A percentile compares a stretch with the other conserved stretches of the same genome.
These are phyloP conservation scores for Babesia ovata DNA, from an alignment of 169 alveolate genomes.

Conservation along the genomic window DNA sequence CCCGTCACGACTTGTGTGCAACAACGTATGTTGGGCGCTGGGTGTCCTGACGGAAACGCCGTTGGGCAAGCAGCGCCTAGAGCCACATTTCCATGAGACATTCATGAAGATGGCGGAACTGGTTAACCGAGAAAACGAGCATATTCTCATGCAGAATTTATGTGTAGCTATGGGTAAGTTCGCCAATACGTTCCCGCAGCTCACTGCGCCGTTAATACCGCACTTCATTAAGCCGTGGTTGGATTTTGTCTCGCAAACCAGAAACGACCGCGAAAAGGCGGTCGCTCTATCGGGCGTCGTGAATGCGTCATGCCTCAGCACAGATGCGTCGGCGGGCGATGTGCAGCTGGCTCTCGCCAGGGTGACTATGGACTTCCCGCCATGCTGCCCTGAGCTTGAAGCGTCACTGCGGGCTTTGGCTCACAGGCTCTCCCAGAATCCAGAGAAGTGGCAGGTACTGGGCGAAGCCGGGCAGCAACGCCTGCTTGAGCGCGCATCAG, in stretches of 20 bases:
- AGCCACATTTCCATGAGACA: slow-evolving; percentile 21
- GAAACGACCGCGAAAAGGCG: slow-evolving; percentile 30
- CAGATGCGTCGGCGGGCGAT: slow-evolving; percentile 9
- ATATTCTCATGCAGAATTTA: slow-evolving; percentile 40
- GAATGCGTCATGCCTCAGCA: neutral
- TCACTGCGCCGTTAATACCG: slow-evolving; percentile 11
- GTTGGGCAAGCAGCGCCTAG: slow-evolving; percentile 15
- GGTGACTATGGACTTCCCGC: slow-evolving; percentile 17
- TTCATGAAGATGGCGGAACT: slow-evolving; percentile 13
- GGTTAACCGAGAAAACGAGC: slow-evolving; percentile 15
- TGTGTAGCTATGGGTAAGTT: slow-evolving; percentile 51
- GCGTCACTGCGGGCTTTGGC: slow-evolving; percentile 4
- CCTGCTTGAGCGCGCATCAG: slow-evolving; percentile 13
- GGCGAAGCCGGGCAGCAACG: slow-evolving; percentile 6
- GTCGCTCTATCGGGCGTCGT: slow-evolving; percentile 13
- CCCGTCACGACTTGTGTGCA: slow-evolving; percentile 17
- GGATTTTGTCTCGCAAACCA: neutral
- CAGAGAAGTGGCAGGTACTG: slow-evolving; percentile 16
- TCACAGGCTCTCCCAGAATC: slow-evolving; percentile 13
- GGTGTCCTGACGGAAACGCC: slow-evolving; percentile 25
- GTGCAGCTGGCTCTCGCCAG: slow-evolving; percentile 17
- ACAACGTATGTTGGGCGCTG: slow-evolving; percentile 43
- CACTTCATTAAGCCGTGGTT: slow-evolving; percentile 36
- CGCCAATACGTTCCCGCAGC: slow-evolving; percentile 19
- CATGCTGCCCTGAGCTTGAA: slow-evolving; percentile 23